Percentiles rank a stretch among this genome's conserved stretches.
These are phyloP conservation scores for Elongisporangium undulatum DNA, from an alignment of 352 stramenopile genomes.

Conservation along the genomic window DNA sequence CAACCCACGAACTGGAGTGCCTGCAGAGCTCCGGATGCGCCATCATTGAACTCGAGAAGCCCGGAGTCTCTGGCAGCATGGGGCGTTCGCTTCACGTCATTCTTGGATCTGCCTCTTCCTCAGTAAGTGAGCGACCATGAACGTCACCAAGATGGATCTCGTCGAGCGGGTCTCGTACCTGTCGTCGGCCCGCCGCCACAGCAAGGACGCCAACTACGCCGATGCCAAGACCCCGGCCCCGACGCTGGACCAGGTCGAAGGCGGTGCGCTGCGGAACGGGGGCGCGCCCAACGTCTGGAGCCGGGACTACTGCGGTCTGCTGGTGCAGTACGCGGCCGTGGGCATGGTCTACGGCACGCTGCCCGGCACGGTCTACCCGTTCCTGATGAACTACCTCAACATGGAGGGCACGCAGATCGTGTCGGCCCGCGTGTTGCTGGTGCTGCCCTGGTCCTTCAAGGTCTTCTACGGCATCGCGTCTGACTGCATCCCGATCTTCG, in stretches of 20 bases:
- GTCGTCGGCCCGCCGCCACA: slow-evolving; percentile 2
- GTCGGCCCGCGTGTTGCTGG: slow-evolving; percentile 32
- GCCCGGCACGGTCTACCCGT: slow-evolving; percentile 35
- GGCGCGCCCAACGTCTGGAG: slow-evolving; percentile 25
- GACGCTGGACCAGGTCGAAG: slow-evolving; percentile 16
- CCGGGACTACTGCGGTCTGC: slow-evolving; percentile 31
- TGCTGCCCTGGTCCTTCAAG: slow-evolving; percentile 53
- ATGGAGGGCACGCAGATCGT: slow-evolving; percentile 35
- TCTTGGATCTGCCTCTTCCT: neutral
- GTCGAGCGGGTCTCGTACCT: slow-evolving; percentile 13
- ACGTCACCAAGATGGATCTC: slow-evolving; percentile 8
- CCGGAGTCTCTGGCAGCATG: no score
- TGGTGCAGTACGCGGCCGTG: slow-evolving; percentile 44
- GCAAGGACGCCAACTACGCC: slow-evolving; percentile 18
- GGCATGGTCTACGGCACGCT: slow-evolving; percentile 37
- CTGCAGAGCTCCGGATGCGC: neutral
- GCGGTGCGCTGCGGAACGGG: slow-evolving; percentile 33
- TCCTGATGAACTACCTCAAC: slow-evolving; percentile 46
- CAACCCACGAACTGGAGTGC: neutral
- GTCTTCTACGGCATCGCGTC: slow-evolving; percentile 48
- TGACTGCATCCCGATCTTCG: slow-evolving; percentile 43
- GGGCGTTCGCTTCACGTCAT: neutral
- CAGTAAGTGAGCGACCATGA: neutral
- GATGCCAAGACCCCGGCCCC: slow-evolving; percentile 18
- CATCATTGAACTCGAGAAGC: neutral